These are phyloP conservation scores for Puccinia coronata DNA, from an alignment of 1,284 basidiomycete genomes.

Conservation along the genomic window DNA sequence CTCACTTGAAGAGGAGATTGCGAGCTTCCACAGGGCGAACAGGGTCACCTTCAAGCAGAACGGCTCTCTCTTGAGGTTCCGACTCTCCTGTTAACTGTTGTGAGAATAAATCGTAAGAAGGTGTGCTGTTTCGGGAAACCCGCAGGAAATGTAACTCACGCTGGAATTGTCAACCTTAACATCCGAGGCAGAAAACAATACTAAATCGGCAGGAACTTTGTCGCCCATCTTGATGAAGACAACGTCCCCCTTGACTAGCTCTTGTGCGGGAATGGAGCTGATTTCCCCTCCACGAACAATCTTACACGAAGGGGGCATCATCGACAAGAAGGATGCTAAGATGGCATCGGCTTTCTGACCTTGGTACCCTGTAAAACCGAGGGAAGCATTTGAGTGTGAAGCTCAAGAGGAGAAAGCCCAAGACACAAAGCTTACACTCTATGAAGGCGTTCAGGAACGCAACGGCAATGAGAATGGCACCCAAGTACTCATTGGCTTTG, in stretches of 20 bases:
- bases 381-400: constrained; percentile 57
- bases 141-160: constrained; percentile 20
- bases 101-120: not conserved
- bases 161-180: constrained; percentile 72
- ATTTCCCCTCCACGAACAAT: constrained; percentile 68
- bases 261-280: constrained; percentile 66
- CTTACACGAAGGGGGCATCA: constrained; percentile 70
- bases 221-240: constrained; percentile 69
- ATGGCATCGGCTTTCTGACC: constrained; percentile 65
- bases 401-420: not conserved
- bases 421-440: constrained; percentile 61
- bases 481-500: constrained; percentile 70
- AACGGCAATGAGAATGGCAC: constrained; percentile 69
- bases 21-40: constrained; percentile 67
- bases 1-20: constrained; percentile 67
- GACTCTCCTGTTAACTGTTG: constrained; percentile 67
- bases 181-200: constrained; percentile 65
- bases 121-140: not conserved
- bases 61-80: constrained; percentile 67
- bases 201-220: constrained; percentile 70
- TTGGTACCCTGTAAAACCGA: constrained; percentile 46
- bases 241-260: constrained; percentile 70
- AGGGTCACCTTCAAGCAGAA: constrained; percentile 63
- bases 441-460: constrained; percentile 71
- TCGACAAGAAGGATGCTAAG: constrained; percentile 69